Base-by-base conservation (phyloP, 768 basidiomycete species). In the Mycena vitilis region DNA sequence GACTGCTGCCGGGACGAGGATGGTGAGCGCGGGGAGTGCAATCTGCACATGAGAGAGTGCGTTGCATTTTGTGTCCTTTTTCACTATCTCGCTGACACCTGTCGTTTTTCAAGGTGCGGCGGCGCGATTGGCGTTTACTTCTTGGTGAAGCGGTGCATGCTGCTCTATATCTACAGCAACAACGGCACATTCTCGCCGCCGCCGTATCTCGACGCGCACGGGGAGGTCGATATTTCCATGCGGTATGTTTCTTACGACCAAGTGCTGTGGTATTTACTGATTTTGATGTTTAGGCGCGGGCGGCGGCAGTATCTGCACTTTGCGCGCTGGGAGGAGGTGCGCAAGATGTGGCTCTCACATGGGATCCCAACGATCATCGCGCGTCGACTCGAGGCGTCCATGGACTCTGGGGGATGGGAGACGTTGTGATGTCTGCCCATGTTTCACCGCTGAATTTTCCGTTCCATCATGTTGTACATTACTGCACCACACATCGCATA, bases 401-500 rank as follows among this genome's bases (percentile, higher is more conserved):
- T 95, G 18, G 96, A 98, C 76, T 90, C 87, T 37, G 95, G 96
- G n/a, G 96, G 96, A 23, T 98, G 96, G 96, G 93, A 94, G 75
- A 92, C 91, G 65, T 78, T 97, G 56, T 96, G 78, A 80, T 23
- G 18, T 38, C 20, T 62, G 10, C n/a, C 48, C 5, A 6, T 23
- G 38, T 54, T 25, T 16, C 45, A 48, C 15, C 15, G 5, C 7
- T 57, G 18, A 30, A 9, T 25, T 51, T 51, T 51, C 34, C 58
- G 38, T 22, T 45, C 25, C 40, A 56, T 42, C 63, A 58, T n/a
- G 23, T 37, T 65, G 63, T 65, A 65, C 56, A 44, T 44, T 64
- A 64, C 44, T 44, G 36, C 42, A 38, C 47, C 18, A 38, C 30
- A 30, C 36, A 49, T 56, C 11, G 34, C 44, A 48, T 20, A 40